Evolutionary conservation across 768 basidiomycete species (phyloP), one percentile per base, ranked within the genome.

Genomic region (Suillus sp.): DNA sequence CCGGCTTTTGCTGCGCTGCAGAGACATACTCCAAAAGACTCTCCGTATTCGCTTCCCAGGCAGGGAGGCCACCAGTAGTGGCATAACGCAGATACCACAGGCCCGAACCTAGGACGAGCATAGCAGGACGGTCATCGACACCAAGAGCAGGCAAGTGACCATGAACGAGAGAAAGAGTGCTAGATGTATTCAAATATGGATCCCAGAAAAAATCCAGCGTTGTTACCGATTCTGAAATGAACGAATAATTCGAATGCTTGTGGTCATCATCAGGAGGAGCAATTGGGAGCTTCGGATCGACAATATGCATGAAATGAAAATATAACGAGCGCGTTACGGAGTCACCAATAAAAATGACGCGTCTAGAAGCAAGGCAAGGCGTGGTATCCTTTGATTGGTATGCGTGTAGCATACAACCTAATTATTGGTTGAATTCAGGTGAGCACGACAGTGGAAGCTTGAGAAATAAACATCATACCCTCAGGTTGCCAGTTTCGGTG

Each of bases 71-170:
- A 27, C 93, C 91, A 1, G 92, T 91, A 20, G 78, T 67, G 0
- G 87, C 79, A 73, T 95, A 88, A 27, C 92, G 87, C 50, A 97
- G 83, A 73, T 93, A 93, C 95, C 95, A 96, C 42, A 96, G 78
- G 0, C 95, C 95, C 16, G 91, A 88, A 11, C 95, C 95, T 18
- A 97, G 73, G 11, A 96, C 89, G 34, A 95, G 81, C 53, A 97
- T 75, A 0, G 89, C 86, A 1, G 92, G 83, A 76, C 66, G 78
- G 42, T 66, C 67, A 3, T 30, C 37, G 37, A 64, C 51, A 16
- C 56, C 16, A 56, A 47, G 47, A 2, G 1, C 53, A 30, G 62
- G 43, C 20, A 27, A 13, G 30, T 62, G 27, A 27, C 72, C 60
- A 34, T 73, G 66, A 42, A 91, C 76, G 54, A 86, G 70, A n/a